Evolutionary conservation across 345 rosid species (phyloP).

Genomic region (Fremontodendron californicum): DNA sequence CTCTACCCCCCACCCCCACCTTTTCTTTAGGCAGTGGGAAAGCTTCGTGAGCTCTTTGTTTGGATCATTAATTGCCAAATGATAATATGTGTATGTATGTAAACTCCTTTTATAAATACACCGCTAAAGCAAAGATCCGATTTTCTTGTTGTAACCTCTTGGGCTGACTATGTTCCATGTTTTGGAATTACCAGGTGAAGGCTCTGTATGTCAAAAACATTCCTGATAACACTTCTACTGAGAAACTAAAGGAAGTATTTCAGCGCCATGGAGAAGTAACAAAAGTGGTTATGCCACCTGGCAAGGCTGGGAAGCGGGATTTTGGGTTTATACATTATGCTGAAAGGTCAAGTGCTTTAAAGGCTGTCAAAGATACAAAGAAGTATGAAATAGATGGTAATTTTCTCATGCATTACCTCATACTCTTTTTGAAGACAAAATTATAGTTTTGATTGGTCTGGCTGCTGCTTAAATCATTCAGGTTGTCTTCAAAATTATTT

Average conservation of each 20-base stretch:
- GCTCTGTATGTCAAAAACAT: conserved; percentile 94
- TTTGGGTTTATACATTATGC: conserved; percentile 95
- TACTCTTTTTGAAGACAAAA: not conserved
- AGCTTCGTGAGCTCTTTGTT: not conserved
- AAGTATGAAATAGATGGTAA: conserved; percentile 91
- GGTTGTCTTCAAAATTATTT: not conserved
- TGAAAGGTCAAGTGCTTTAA: conserved; percentile 90
- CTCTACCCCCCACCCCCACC: not conserved
- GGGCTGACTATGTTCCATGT: conserved; percentile 14
- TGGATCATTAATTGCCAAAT: not conserved
- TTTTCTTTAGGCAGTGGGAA: not conserved
- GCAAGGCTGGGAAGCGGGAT: conserved; percentile 85
- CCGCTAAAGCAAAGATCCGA: not conserved
- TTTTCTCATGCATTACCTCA: not conserved
- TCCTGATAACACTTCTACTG: conserved; percentile 85
- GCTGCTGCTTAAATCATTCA: not conserved
- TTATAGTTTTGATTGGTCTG: not conserved
- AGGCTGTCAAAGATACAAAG: conserved; percentile 81
- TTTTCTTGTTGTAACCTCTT: not conserved
- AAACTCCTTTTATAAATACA: not conserved
- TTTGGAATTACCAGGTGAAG: conserved; percentile 62
- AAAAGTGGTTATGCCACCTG: conserved; percentile 91
- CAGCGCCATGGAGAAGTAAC: conserved; percentile 90
- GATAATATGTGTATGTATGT: not conserved
- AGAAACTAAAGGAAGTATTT: conserved; percentile 79